Percentiles rank a stretch among this genome's conserved stretches.
phyloP scores from a whole-genome alignment of 1,284 basidiomycete genomes.

The Taiwanofungus camphoratus region DNA sequence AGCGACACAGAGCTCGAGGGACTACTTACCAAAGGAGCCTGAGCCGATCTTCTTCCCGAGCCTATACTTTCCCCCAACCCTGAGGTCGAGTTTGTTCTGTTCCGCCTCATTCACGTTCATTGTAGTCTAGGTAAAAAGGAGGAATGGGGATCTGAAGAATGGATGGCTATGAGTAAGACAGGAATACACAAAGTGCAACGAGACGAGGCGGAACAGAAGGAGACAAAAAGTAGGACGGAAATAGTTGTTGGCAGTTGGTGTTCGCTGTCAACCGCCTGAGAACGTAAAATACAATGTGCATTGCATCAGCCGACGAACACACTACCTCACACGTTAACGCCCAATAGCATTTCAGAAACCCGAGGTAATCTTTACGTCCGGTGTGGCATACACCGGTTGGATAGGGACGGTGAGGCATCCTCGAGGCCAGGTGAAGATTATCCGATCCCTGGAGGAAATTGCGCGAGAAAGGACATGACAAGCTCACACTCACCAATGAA shows the following conservation, averaged over 20 bases:
- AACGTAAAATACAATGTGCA: conserved; percentile 16
- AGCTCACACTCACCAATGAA: conserved; percentile 20
- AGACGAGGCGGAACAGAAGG: conserved; percentile 10
- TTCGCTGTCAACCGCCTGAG: conserved; percentile 13
- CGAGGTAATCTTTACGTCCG: conserved; percentile 1
- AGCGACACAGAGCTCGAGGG: not conserved
- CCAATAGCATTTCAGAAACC: too few species aligned
- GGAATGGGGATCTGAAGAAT: conserved; percentile 4
- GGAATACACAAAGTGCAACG: conserved; percentile 1
- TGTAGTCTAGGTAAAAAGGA: conserved; percentile 10
- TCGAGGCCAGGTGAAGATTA: conserved; percentile 9
- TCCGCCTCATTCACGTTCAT: conserved; percentile 73
- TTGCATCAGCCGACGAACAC: conserved; percentile 13
- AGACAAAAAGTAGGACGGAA: conserved; percentile 7
- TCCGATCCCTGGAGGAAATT: conserved; percentile 9
- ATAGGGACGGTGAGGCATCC: conserved; percentile 7
- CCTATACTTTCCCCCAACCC: conserved; percentile 97
- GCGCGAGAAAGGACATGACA: conserved; percentile 1
- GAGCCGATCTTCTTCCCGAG: conserved; percentile 99
- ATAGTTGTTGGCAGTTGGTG: not conserved
- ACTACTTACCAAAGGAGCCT: conserved; percentile 93
- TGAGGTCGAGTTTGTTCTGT: conserved; percentile 82
- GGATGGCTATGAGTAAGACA: conserved; percentile 8
- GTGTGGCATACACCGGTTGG: not conserved
- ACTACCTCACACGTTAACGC: too few species aligned